These are phyloP conservation scores for Haematococcus lacustris DNA, from an alignment of 139 green algal genomes.

Conservation along the genomic window DNA sequence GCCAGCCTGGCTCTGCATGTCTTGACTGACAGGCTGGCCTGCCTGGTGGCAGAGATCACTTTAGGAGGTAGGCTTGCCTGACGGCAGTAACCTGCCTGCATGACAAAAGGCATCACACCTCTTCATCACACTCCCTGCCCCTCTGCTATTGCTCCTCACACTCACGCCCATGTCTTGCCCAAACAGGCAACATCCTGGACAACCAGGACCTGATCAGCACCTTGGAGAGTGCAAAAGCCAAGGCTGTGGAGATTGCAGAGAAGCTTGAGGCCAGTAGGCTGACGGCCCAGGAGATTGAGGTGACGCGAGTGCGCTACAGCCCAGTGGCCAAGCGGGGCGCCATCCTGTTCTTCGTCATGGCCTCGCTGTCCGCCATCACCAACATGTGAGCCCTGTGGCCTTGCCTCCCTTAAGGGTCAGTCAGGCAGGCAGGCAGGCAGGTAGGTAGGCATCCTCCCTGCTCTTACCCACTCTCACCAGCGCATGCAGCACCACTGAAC, in stretches of 20 bases:
- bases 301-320: slow-evolving; percentile 53
- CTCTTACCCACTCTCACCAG: no score
- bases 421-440: no score
- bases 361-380: slow-evolving; percentile 56
- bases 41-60: no score
- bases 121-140: background rate
- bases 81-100: no score
- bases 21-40: no score
- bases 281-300: slow-evolving; percentile 64
- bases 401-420: no score
- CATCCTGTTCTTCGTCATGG: slow-evolving; percentile 81
- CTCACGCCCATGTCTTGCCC: no score
- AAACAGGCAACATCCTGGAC: slow-evolving; percentile 81
- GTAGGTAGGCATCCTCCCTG: no score
- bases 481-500: no score
- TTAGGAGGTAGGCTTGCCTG: no score
- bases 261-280: slow-evolving; percentile 59
- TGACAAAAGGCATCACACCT: background rate
- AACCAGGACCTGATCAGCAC: slow-evolving; percentile 76
- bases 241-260: slow-evolving; percentile 70
- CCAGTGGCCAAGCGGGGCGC: slow-evolving; percentile 67
- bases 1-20: no score
- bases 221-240: slow-evolving; percentile 72
- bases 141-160: background rate
- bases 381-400: slow-evolving; percentile 54